Base-by-base conservation (phyloP, 164 flowering plant genomes). In the Taxillus chinensis region DNA sequence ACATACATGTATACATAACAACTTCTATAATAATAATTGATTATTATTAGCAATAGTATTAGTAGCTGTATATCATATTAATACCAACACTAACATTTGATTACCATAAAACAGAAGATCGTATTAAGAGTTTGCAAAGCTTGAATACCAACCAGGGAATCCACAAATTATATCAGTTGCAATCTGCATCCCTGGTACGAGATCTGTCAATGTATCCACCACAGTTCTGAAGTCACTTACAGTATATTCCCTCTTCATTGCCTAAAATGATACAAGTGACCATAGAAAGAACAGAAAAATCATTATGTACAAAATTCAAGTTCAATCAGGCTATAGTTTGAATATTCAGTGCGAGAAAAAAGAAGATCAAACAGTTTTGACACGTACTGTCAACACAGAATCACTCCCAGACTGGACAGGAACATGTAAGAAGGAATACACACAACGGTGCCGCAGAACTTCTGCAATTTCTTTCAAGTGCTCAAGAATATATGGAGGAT, bases 131-230 rank as follows among this genome's bases (percentile, higher is more conserved):
- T 8, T 48, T 48, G 13, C 51, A 48, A 11, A 48, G 12, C 45
- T 39, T 11, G 59, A 7, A 61, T 16, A 74, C 87, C 70, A 49
- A 95, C 98, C 99, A 69, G 99, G 99, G 66, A 95, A 95, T 70
- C 99, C 99, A 79, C 99, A 95, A 55, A 95, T 95, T 52, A 95
- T 86, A 74, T 95, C 99, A 73, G 99, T 95, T 45, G 99, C 99
- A 73, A 95, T 89, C 76, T 95, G 97, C 98, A 95, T 91, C 67
- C 84, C 96, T 46, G 99, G 99, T n/a, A 95, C 98, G 66, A 95
- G 86, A 71, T 76, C 79, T 58, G 73, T 84, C 74, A 95, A 77
- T 64, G 98, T 95, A 76, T 91, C 90, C 52, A 84, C 96, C 68
- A 95, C 98, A 50, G 75, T 84, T 78, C 80, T 85, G 79, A 95